These are phyloP conservation scores for Eucalyptus virginea DNA, from an alignment of 345 rosid genomes.

Conservation along the genomic window DNA sequence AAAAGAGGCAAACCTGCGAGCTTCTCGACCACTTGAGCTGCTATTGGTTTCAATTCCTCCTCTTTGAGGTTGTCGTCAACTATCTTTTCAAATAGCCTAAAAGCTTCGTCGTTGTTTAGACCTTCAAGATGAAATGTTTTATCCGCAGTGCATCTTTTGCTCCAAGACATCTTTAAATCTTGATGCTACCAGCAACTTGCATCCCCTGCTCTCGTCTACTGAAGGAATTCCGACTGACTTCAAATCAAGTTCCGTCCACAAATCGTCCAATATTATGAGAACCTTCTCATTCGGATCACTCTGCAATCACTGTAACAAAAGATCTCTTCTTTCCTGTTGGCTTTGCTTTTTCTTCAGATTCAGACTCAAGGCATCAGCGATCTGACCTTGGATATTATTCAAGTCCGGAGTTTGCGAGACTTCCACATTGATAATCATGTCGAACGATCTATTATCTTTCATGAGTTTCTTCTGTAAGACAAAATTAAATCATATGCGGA, in stretches of 20 bases:
- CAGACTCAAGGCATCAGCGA: background rate
- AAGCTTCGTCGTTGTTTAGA: background rate
- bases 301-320: rapidly evolving
- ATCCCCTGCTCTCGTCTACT: background rate
- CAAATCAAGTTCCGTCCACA: background rate
- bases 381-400: background rate
- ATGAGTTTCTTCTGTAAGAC: background rate
- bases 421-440: background rate
- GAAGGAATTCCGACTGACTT: background rate
- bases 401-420: background rate
- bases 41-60: background rate
- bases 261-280: background rate
- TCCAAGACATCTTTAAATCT: background rate
- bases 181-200: background rate
- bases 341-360: rapidly evolving
- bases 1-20: too few species aligned
- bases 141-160: background rate
- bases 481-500: too few species aligned
- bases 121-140: background rate
- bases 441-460: background rate
- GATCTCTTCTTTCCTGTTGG: rapidly evolving
- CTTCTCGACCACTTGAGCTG: too few species aligned
- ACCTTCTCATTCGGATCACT: background rate
- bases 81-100: background rate
- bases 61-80: background rate